These are phyloP conservation scores for Colletotrichum tamarilloi DNA, from an alignment of 2,329 filamentous ascomycete genomes.

Conservation along the genomic window DNA sequence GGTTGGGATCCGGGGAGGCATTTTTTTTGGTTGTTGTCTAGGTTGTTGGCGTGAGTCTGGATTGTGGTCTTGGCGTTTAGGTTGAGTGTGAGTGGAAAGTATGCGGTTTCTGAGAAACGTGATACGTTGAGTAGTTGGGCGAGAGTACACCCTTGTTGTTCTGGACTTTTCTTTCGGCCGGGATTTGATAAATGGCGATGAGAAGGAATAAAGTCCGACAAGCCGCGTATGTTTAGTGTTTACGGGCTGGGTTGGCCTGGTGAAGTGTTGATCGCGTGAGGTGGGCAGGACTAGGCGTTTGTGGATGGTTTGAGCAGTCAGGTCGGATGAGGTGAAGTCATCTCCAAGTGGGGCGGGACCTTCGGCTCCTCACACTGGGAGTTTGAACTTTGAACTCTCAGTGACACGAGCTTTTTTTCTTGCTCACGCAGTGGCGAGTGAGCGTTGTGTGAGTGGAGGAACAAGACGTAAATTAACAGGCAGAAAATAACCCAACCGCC, in stretches of 20 bases:
- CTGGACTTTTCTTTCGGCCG: background rate
- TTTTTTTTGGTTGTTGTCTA: constrained; percentile 37
- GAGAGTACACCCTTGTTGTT: no score
- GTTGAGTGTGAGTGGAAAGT: background rate
- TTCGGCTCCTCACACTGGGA: background rate
- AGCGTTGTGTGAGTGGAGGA: background rate
- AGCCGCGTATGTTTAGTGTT: no score
- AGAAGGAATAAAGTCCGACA: background rate
- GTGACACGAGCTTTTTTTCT: background rate
- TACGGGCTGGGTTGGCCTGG: background rate
- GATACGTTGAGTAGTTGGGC: no score
- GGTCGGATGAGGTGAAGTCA: constrained; percentile 22
- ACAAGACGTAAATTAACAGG: background rate
- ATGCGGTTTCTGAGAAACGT: background rate
- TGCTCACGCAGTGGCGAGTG: background rate
- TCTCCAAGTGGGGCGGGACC: constrained; percentile 17
- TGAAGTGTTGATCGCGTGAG: background rate
- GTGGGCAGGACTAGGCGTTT: background rate
- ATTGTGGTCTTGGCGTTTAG: background rate
- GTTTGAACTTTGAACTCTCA: constrained; percentile 7
- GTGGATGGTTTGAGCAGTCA: background rate
- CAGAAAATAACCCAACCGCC: background rate
- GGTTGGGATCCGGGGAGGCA: constrained; percentile 62
- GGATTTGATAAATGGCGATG: no score
- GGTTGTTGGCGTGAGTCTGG: background rate